Conservation (phyloP, 106 monocot species). For the Dendrobium chrysotoxum region DNA sequence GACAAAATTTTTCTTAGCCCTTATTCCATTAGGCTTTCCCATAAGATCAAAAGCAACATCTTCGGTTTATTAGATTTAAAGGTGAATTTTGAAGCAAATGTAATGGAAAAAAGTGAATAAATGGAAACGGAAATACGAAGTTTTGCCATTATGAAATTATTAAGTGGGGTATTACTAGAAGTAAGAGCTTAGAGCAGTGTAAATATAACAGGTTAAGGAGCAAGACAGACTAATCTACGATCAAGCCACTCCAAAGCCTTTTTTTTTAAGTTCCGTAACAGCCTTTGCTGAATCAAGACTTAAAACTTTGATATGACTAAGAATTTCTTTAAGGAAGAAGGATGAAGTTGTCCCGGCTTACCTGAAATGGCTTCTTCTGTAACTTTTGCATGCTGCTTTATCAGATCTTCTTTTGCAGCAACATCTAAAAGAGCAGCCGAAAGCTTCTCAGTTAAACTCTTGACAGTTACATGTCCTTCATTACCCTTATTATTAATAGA, state of each 20-base stretch:
- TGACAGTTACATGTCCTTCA: slow-evolving; percentile 23
- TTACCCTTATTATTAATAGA: slow-evolving; percentile 18
- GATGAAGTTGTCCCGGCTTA: slow-evolving; percentile 7
- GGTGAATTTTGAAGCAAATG: not conserved
- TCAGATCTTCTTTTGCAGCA: slow-evolving; percentile 47
- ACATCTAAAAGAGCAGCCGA: slow-evolving; percentile 41
- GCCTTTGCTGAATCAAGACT: not conserved
- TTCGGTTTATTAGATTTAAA: not conserved
- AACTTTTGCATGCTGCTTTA: slow-evolving; percentile 63
- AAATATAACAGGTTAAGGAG: not conserved
- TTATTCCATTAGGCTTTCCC: not conserved
- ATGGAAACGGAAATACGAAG: not conserved
- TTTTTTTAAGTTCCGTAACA: not conserved
- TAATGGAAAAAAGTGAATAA: not conserved
- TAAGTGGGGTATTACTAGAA: not conserved
- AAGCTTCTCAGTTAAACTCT: slow-evolving; percentile 43
- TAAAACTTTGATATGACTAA: not conserved
- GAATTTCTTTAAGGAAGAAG: not conserved
- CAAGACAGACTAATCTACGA: not conserved
- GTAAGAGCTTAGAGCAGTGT: not conserved
- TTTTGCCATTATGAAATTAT: not conserved
- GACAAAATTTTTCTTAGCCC: not conserved
- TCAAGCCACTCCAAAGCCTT: not conserved
- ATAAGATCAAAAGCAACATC: not conserved
- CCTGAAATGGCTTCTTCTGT: slow-evolving; percentile 72